phyloP scores from a whole-genome alignment of 768 basidiomycete species.

The Lactifluus piperatus region DNA sequence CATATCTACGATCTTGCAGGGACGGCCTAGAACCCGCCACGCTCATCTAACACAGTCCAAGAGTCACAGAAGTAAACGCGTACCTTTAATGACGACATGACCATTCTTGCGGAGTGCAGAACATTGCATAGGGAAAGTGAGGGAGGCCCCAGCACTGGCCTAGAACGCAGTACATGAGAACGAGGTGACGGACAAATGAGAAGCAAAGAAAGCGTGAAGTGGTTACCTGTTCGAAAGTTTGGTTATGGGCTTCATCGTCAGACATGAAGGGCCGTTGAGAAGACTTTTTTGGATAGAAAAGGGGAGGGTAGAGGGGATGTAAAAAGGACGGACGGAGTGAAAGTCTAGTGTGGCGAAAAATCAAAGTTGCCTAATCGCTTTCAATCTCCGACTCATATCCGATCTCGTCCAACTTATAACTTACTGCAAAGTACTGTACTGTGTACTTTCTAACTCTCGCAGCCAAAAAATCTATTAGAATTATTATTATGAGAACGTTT shows the following conservation, averaged over 20 bases:
- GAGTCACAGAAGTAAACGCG: not conserved
- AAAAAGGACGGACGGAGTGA: conserved; percentile 24
- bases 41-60: not conserved
- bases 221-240: conserved; percentile 73
- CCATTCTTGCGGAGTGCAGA: conserved; percentile 91
- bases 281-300: conserved; percentile 21
- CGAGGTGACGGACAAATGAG: not conserved
- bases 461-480: no score
- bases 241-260: conserved; percentile 85
- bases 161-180: conserved; percentile 27
- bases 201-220: not conserved
- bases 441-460: no score
- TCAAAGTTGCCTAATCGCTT: conserved; percentile 28
- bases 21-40: conserved; percentile 11
- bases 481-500: no score
- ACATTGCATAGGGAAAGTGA: conserved; percentile 86
- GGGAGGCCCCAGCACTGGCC: conserved; percentile 67
- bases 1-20: conserved; percentile 23
- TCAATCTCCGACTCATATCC: conserved; percentile 34
- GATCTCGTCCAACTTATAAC: conserved; percentile 15
- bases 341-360: conserved; percentile 20
- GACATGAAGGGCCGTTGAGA: conserved; percentile 43
- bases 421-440: no score
- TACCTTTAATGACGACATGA: conserved; percentile 85
- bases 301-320: conserved; percentile 25